These are phyloP conservation scores for Cyamopsis tetragonoloba DNA, from an alignment of 306 rosid genomes.

Conservation along the genomic window DNA sequence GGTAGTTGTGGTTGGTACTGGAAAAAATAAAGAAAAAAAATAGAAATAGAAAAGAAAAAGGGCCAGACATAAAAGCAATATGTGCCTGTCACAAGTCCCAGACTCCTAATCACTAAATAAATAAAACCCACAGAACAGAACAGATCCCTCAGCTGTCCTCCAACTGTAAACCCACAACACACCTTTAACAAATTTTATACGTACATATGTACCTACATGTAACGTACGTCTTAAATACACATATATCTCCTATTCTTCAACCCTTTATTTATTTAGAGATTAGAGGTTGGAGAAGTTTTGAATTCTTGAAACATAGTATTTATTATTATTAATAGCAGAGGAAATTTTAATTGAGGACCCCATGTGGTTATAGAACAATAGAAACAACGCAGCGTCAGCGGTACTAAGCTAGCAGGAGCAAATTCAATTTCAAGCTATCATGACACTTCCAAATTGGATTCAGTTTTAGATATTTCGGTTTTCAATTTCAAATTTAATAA, in stretches of 20 bases:
- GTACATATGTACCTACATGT: neutral
- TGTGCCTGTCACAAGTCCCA: constrained; percentile 46
- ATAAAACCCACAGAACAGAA: constrained; percentile 19
- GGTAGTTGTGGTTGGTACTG: constrained; percentile 54
- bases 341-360: too few species aligned
- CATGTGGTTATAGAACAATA: neutral
- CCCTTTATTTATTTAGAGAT: too few species aligned
- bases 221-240: neutral
- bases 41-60: constrained; percentile 49
- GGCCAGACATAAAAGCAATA: constrained; percentile 45
- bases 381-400: constrained; percentile 21
- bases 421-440: constrained; percentile 23
- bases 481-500: neutral
- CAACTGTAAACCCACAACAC: constrained; percentile 25
- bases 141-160: constrained; percentile 20
- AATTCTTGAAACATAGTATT: too few species aligned
- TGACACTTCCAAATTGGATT: constrained; percentile 5
- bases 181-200: neutral
- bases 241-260: neutral
- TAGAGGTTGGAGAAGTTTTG: too few species aligned
- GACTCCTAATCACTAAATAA: constrained; percentile 31
- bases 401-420: constrained; percentile 1
- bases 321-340: too few species aligned
- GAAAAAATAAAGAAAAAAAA: constrained; percentile 36
- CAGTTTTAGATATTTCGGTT: neutral